Evolutionary conservation across 768 basidiomycete genomes (phyloP).

Genomic region (Hysterangium stoloniferum): DNA sequence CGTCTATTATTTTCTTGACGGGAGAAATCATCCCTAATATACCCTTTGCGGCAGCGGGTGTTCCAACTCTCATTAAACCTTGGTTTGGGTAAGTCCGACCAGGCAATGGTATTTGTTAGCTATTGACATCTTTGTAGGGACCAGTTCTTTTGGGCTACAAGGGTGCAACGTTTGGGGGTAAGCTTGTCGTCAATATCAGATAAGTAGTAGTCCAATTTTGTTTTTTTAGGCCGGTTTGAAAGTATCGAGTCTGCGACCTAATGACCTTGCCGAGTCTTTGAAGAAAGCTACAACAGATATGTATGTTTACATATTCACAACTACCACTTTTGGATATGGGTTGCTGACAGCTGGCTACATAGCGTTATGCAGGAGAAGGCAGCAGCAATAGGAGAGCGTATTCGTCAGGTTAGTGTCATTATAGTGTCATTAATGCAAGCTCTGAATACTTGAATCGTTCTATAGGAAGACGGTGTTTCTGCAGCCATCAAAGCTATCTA

Average conservation of each 20-base stretch:
- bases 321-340: neutral
- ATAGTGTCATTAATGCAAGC: neutral
- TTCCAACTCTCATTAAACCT: constrained; percentile 62
- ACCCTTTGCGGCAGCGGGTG: constrained; percentile 31
- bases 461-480: constrained; percentile 50
- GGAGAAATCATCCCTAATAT: neutral
- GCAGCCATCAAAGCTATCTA: constrained; percentile 50
- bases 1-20: constrained; percentile 4
- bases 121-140: constrained; percentile 26
- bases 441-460: neutral
- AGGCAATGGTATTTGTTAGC: constrained; percentile 1
- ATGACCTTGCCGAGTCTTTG: constrained; percentile 47
- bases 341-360: neutral
- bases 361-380: constrained; percentile 59
- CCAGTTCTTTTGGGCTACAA: constrained; percentile 57
- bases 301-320: constrained; percentile 28
- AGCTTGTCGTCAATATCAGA: constrained; percentile 15
- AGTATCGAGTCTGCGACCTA: constrained; percentile 37
- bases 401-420: constrained; percentile 28
- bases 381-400: constrained; percentile 35
- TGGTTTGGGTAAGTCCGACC: constrained; percentile 45
- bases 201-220: neutral
- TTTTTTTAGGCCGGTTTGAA: constrained; percentile 38
- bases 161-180: constrained; percentile 57
- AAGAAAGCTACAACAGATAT: constrained; percentile 44